Conservation (phyloP, 768 basidiomycete genomes). For the Cyclocybe cylindracea region DNA sequence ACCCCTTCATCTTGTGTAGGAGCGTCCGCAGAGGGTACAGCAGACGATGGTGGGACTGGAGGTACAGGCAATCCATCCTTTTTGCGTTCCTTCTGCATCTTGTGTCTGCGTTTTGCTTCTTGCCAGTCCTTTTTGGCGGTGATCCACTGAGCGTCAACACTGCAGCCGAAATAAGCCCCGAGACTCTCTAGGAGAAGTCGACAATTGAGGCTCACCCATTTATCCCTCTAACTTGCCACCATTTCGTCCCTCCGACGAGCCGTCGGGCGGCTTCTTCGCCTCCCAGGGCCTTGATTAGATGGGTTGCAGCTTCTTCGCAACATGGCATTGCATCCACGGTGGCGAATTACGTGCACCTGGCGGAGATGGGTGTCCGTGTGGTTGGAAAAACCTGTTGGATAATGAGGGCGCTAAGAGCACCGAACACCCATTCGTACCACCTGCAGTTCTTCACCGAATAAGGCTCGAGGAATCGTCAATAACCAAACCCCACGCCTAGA, state of each 20-base stretch:
- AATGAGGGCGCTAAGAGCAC: neutral
- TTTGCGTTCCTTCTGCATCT: slow-evolving; percentile 41
- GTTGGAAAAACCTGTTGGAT: slow-evolving; percentile 63
- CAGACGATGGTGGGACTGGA: neutral
- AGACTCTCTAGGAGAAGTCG: too few relatives aligned
- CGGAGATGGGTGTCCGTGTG: slow-evolving; percentile 80
- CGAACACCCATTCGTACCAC: slow-evolving; percentile 19
- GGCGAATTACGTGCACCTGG: slow-evolving; percentile 73
- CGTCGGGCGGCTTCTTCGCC: slow-evolving; percentile 74
- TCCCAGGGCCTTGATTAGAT: slow-evolving; percentile 78
- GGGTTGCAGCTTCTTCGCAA: slow-evolving; percentile 72
- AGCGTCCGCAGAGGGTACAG: neutral
- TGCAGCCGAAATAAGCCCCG: slow-evolving; percentile 4
- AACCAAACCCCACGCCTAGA: too few relatives aligned
- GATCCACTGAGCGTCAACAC: slow-evolving; percentile 88
- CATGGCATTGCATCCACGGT: slow-evolving; percentile 68
- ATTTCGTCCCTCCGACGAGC: slow-evolving; percentile 87
- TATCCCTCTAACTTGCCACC: slow-evolving; percentile 95
- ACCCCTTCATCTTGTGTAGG: slow-evolving; percentile 26
- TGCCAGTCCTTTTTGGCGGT: slow-evolving; percentile 82
- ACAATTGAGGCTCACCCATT: slow-evolving; percentile 51
- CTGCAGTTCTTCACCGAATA: slow-evolving; percentile 82
- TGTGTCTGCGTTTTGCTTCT: slow-evolving; percentile 60
- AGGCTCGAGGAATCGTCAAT: slow-evolving; percentile 46
- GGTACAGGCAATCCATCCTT: slow-evolving; percentile 1